Evolutionary conservation across 2,329 filamentous ascomycete species (phyloP).

Genomic region (Colletotrichum noveboracense): DNA sequence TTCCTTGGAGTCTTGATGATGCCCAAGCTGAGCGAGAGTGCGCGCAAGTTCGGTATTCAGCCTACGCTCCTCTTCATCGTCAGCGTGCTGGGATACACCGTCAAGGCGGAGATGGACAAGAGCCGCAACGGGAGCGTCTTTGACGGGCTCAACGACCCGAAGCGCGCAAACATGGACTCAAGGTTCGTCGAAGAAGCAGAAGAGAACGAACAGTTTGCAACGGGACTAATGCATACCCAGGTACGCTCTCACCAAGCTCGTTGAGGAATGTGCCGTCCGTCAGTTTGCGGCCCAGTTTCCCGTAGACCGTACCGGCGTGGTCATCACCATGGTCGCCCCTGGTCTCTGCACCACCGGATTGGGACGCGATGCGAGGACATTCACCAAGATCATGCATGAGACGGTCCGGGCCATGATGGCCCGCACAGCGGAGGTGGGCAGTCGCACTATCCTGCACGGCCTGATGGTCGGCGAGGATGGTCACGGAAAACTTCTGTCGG

Average conservation of each 20-base stretch:
- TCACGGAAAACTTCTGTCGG: slow-evolving; percentile 29
- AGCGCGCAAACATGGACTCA: slow-evolving; percentile 3
- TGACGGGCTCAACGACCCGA: slow-evolving; percentile 31
- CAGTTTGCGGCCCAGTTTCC: slow-evolving; percentile 31
- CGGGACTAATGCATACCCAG: slow-evolving; percentile 6
- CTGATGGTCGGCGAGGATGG: slow-evolving; percentile 28
- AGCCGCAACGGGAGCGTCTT: slow-evolving; percentile 28
- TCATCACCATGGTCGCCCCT: slow-evolving; percentile 36
- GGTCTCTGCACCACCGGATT: slow-evolving; percentile 34
- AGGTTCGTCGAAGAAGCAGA: neutral
- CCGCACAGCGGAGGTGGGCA: slow-evolving; percentile 30
- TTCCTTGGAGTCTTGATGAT: slow-evolving; percentile 27
- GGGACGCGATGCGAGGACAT: neutral
- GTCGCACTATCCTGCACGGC: slow-evolving; percentile 31
- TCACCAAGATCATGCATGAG: neutral
- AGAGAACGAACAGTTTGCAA: neutral
- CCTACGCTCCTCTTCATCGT: slow-evolving; percentile 29
- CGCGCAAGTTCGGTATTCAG: slow-evolving; percentile 26
- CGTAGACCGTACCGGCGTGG: slow-evolving; percentile 29
- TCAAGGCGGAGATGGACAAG: slow-evolving; percentile 22
- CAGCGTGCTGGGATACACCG: slow-evolving; percentile 14
- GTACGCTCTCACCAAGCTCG: slow-evolving; percentile 32
- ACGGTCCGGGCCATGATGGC: slow-evolving; percentile 3
- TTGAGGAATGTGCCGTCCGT: slow-evolving; percentile 29
- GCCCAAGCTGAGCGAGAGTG: slow-evolving; percentile 28